Base-by-base conservation (phyloP, 805 yeast genomes). In the Candida pseudofarinosa region DNA sequence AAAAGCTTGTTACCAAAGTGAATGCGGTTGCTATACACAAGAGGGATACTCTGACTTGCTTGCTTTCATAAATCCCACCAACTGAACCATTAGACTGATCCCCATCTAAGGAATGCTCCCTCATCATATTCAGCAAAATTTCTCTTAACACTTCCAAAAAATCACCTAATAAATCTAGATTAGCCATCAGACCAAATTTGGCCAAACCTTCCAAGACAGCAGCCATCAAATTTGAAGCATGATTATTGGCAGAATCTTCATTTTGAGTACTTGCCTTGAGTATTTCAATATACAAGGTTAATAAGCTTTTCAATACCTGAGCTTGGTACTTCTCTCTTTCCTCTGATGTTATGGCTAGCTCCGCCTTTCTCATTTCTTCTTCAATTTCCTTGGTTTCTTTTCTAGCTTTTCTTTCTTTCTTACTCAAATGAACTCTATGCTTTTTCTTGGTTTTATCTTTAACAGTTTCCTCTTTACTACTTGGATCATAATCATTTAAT, bases 171-270 rank as follows among this genome's bases (percentile, higher is more conserved):
- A 93, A 71, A 51, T 93, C 98, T 44, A 91, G 80, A 58, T 93
- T 93, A 18, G 95, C 89, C 81, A 90, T 82, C 55, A 85, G 93
- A 2, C 98, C 96, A 58, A 83, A 89, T 56, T 80, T 80, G 1
- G 97, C 86, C 43, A 93, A 67, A 3, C 98, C 98, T 66, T 93
- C 98, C 42, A 93, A 70, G 0, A 91, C 95, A 0, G 91, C 75
- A 5, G 95, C 96, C 72, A 88, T 81, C 41, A 93, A 68, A 12
- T 45, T 44, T 20, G 50, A 51, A 15, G 77, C 75, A 32, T 80
- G 76, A 15, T 81, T 77, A 36, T 79, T 74, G 14, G 74, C 75
- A 6, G 49, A 43, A 2, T 51, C 56, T 14, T 41, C 35, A 6
- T 51, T 44, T 13, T 53, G 51, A 2, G 68, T 51, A 3, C 72